phyloP scores from a whole-genome alignment of 371 early-diverging fungal genomes.

The Sporodiniella umbellata region DNA sequence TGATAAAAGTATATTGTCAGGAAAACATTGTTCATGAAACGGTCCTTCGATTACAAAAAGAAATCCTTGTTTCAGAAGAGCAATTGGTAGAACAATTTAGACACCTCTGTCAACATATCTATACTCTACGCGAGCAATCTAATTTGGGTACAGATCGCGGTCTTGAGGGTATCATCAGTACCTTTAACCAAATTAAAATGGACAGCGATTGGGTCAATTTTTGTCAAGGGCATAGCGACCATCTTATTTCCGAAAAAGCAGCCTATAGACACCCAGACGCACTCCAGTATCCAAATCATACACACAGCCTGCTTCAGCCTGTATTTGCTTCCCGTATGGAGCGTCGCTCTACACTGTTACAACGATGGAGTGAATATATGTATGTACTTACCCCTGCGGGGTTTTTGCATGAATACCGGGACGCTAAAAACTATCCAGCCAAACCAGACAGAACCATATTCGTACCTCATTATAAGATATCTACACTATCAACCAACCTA shows the following conservation, averaged over 20 bases:
- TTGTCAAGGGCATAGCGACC: slow-evolving; percentile 16
- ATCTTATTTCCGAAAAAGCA: slow-evolving; percentile 34
- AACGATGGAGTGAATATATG: slow-evolving; percentile 39
- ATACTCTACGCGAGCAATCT: slow-evolving; percentile 19
- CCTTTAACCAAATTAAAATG: slow-evolving; percentile 13
- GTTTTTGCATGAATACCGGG: slow-evolving; percentile 39
- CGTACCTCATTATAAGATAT: slow-evolving; percentile 40
- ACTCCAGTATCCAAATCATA: slow-evolving; percentile 35
- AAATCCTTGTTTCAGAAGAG: slow-evolving; percentile 29
- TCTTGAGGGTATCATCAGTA: slow-evolving; percentile 13
- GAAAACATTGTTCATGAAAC: slow-evolving; percentile 47
- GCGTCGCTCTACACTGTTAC: slow-evolving; percentile 26
- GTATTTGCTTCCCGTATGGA: slow-evolving; percentile 44
- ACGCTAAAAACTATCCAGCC: slow-evolving; percentile 21
- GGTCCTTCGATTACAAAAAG: slow-evolving; percentile 36
- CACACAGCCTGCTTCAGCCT: slow-evolving; percentile 35
- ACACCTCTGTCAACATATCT: slow-evolving; percentile 28
- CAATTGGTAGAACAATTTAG: slow-evolving; percentile 31
- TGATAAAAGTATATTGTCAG: slow-evolving; percentile 38
- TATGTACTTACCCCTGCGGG: slow-evolving; percentile 47
- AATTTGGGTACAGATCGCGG: slow-evolving; percentile 23
- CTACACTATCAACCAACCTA: slow-evolving; percentile 31
- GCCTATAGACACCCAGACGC: slow-evolving; percentile 35
- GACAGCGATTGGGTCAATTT: slow-evolving; percentile 35
- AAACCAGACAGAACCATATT: slow-evolving; percentile 27